Evolutionary conservation across 805 yeast species (phyloP).

Genomic region (Ogataea pini): DNA sequence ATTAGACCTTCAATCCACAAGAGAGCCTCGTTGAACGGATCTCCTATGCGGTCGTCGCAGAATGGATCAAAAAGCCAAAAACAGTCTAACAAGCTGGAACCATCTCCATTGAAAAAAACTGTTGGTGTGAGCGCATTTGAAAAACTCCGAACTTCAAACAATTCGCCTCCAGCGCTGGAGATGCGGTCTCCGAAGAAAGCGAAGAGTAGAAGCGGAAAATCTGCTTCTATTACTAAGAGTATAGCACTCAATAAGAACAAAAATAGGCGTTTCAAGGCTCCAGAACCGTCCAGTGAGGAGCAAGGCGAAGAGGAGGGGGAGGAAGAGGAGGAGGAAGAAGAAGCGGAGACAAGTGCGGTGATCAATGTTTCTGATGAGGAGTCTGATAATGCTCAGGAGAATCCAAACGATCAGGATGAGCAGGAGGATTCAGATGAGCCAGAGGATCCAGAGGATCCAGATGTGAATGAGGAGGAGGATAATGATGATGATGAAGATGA

Average conservation of each 20-base stretch:
- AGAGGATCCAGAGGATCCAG: conserved; percentile 10
- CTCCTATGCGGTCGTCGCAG: conserved; percentile 18
- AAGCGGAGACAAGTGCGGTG: conserved; percentile 1
- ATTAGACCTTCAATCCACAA: conserved; percentile 24
- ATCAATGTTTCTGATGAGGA: conserved; percentile 7
- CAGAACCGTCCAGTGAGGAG: conserved; percentile 13
- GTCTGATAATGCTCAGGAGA: conserved; percentile 16
- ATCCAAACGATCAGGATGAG: conserved; percentile 1
- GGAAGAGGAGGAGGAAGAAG: conserved; percentile 7
- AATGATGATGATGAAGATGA: conserved; percentile 4
- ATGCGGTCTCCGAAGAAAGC: not conserved
- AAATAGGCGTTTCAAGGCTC: conserved; percentile 15
- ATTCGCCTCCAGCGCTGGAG: conserved; percentile 7
- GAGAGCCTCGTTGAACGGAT: conserved; percentile 21
- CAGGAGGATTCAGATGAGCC: conserved; percentile 11
- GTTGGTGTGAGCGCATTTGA: conserved; percentile 18
- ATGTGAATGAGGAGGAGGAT: conserved; percentile 9
- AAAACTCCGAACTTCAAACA: conserved; percentile 10
- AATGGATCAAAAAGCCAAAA: conserved; percentile 1
- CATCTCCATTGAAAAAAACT: conserved; percentile 26
- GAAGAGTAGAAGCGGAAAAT: conserved; percentile 4
- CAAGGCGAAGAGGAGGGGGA: not conserved
- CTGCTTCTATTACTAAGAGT: conserved; percentile 30
- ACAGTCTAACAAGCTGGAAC: conserved; percentile 14
- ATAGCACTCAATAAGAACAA: conserved; percentile 29